Evolutionary conservation across 2,329 filamentous ascomycete species (phyloP).

Genomic region (Epichloe scottii): DNA sequence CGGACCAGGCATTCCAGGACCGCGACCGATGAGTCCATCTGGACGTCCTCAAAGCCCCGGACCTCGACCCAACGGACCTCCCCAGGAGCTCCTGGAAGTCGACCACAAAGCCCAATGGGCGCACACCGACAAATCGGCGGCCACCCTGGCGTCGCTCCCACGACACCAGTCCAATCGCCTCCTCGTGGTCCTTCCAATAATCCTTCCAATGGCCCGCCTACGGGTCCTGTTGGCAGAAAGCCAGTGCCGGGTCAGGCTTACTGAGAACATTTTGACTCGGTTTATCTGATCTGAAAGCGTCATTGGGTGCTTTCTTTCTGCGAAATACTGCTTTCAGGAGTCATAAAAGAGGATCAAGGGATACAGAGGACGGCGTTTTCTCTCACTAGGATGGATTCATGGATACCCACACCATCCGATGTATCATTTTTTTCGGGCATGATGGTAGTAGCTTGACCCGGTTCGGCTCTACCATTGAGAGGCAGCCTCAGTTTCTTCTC

Average conservation of each 20-base stretch:
- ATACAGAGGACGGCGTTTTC: slow-evolving; percentile 18
- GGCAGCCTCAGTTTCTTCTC: background rate
- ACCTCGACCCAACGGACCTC: slow-evolving; percentile 6
- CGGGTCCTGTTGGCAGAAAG: slow-evolving; percentile 38
- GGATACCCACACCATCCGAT: slow-evolving; percentile 9
- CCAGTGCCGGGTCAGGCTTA: slow-evolving; percentile 44
- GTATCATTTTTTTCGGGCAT: background rate
- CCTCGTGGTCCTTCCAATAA: slow-evolving; percentile 22
- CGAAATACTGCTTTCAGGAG: slow-evolving; percentile 5
- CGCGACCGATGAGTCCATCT: slow-evolving; percentile 31
- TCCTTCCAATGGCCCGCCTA: slow-evolving; percentile 25
- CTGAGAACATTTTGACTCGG: slow-evolving; percentile 12
- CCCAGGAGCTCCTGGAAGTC: slow-evolving; percentile 18
- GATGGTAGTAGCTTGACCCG: background rate
- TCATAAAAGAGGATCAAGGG: slow-evolving; percentile 11
- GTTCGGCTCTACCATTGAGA: background rate
- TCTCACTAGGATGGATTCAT: slow-evolving; percentile 10
- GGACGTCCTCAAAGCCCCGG: slow-evolving; percentile 11
- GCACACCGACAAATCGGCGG: slow-evolving; percentile 28
- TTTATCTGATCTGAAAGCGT: background rate
- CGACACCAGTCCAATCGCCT: slow-evolving; percentile 28
- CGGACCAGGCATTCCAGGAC: slow-evolving; percentile 3
- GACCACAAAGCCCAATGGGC: slow-evolving; percentile 30
- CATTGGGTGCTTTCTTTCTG: slow-evolving; percentile 7
- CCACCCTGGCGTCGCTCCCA: slow-evolving; percentile 32